A percentile compares a stretch with the other conserved stretches of the same genome.
These are phyloP conservation scores for Trichoderma polysporum DNA, from an alignment of 2,329 filamentous ascomycete species.

Conservation along the genomic window DNA sequence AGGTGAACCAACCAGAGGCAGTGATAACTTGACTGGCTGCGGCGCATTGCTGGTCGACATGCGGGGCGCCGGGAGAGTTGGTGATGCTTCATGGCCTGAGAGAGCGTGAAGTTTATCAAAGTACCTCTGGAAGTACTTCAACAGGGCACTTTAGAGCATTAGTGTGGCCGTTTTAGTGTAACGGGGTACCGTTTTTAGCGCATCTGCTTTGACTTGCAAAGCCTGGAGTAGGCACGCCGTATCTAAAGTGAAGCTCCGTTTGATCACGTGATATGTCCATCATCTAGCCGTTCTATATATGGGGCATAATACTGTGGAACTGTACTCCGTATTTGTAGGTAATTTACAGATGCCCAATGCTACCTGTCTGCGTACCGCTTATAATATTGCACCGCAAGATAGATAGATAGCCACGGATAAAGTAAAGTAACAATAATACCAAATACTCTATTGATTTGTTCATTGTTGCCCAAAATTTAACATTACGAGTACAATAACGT, in stretches of 20 bases:
- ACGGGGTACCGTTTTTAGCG: neutral
- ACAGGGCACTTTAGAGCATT: neutral
- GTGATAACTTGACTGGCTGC: constrained; percentile 76
- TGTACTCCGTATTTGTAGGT: neutral
- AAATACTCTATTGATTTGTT: neutral
- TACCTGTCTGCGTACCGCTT: neutral
- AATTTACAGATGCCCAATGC: neutral
- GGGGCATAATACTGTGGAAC: neutral
- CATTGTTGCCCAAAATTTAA: neutral
- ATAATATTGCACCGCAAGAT: neutral
- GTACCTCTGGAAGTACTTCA: neutral
- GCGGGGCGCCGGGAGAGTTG: constrained; percentile 28
- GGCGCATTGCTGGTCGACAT: constrained; percentile 56
- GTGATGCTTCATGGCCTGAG: constrained; percentile 11
- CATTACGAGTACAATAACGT: neutral
- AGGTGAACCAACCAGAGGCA: constrained; percentile 52
- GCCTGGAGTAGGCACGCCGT: no score
- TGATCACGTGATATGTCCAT: neutral
- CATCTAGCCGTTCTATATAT: neutral
- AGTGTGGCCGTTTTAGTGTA: neutral
- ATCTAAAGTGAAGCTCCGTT: neutral
- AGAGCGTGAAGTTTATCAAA: constrained; percentile 1
- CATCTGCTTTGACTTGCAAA: no score
- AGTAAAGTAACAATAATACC: neutral
- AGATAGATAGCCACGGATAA: no score